Evolutionary conservation across 1,284 basidiomycete genomes (phyloP), one percentile per base, ranked within the genome.

Genomic region (Ganoderma leucocontextum): DNA sequence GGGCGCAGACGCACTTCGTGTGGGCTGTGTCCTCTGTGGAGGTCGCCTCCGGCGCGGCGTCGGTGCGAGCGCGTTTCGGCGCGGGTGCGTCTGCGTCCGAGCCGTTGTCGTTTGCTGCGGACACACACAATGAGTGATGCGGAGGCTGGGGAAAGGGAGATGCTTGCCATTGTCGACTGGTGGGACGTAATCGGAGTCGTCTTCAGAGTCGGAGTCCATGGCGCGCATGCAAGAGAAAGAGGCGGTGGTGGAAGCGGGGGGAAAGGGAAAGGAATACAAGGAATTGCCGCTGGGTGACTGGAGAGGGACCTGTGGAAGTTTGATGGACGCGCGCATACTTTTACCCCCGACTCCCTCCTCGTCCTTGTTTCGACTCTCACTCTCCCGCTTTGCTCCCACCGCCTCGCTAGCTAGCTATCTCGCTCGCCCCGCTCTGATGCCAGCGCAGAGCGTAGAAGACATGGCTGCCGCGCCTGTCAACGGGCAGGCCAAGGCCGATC

Each of bases 111-210:
- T 39, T 64, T 57, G 25, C 53, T 65, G 13, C 12, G 19, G 52
- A 64, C 62, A 57, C 60, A 35, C 42, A 17, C 66, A 41, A 19
- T 42, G 35, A 39, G 59, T 8, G 38, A 35, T 22, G 36, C 8
- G 44, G 44, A 47, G 29, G 15, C n/a, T 22, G 17, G 22, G 39
- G 17, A 62, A 13, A 63, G 15, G 49, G 62, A 19, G 35, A 29
- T 15, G n/a, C 29, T 65, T 57, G 69, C 72, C 67, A 35, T 65
- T 77, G 25, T 83, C 79, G 33, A 76, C 78, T 19, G 83, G 82
- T 25, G 90, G 91, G n/a, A 89, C 81, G 67, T 91, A 93, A 75
- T 92, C 91, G 12, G 79, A 78, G 70, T 92, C 91, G 72, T 89
- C 86, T 73, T 91, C 90, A 44, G 88, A 89, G 75, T 91, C 91